Evolutionary conservation across 768 basidiomycete genomes (phyloP).

Genomic region (Leccinum broughii): DNA sequence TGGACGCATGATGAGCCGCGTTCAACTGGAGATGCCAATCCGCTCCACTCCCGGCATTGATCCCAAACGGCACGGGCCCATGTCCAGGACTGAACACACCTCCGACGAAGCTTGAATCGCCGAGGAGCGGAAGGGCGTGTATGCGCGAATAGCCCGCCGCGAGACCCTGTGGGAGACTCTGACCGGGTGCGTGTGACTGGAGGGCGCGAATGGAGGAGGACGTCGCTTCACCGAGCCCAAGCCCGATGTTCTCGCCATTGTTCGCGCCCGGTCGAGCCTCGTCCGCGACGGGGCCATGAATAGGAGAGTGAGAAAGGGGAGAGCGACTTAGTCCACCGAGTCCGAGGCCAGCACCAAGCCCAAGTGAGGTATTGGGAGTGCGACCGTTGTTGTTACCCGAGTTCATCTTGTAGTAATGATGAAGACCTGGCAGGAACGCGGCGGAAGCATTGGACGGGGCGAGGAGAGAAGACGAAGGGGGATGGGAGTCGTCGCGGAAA

Average conservation of each 20-base stretch:
- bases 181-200: constrained; percentile 86
- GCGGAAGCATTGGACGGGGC: constrained; percentile 79
- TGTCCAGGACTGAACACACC: too few relatives aligned
- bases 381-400: constrained; percentile 30
- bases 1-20: too few relatives aligned
- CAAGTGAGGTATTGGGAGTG: constrained; percentile 22
- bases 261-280: constrained; percentile 20
- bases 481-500: constrained; percentile 37
- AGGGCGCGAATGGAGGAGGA: constrained; percentile 81
- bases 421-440: constrained; percentile 75
- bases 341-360: constrained; percentile 22
- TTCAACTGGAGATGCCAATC: too few relatives aligned
- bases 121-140: constrained; percentile 49
- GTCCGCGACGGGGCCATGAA: constrained; percentile 29
- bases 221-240: constrained; percentile 36
- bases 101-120: too few relatives aligned
- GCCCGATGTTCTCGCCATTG: constrained; percentile 18
- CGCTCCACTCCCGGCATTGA: too few relatives aligned
- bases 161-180: constrained; percentile 71
- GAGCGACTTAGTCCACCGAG: constrained; percentile 31
- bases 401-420: constrained; percentile 63
- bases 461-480: constrained; percentile 37
- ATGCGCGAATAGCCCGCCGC: constrained; percentile 77
- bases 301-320: constrained; percentile 27
- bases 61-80: too few relatives aligned